phyloP scores from a whole-genome alignment of 371 early-diverging fungal genomes.

The Mucor lusitanicus region DNA sequence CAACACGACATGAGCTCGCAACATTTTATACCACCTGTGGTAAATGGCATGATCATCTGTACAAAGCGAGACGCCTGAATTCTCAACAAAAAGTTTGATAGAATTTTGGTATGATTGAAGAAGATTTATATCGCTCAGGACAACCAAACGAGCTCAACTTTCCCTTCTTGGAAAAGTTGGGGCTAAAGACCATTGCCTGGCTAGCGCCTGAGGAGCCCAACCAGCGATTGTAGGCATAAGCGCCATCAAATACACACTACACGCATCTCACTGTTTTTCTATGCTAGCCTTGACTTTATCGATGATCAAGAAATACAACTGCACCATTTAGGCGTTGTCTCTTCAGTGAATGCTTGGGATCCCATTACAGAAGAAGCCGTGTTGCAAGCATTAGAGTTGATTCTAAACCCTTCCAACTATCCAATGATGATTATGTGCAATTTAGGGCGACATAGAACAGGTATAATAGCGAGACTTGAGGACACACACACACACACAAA shows the following conservation, averaged over 20 bases:
- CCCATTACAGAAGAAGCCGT: slow-evolving; percentile 96
- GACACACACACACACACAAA: too few species aligned
- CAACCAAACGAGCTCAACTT: slow-evolving; percentile 98
- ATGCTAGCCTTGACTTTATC: slow-evolving; percentile 83
- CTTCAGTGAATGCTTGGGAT: slow-evolving; percentile 90
- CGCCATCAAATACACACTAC: background rate
- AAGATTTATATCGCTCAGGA: slow-evolving; percentile 95
- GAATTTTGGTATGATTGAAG: slow-evolving; percentile 97
- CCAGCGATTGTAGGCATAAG: slow-evolving; percentile 73
- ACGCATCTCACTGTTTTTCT: background rate
- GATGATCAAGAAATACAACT: slow-evolving; percentile 95
- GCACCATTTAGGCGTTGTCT: slow-evolving; percentile 80
- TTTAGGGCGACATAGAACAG: slow-evolving; percentile 94
- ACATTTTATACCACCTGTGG: slow-evolving; percentile 82
- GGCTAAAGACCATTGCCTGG: slow-evolving; percentile 89
- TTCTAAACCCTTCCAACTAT: slow-evolving; percentile 87
- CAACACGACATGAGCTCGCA: slow-evolving; percentile 65
- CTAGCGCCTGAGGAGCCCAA: slow-evolving; percentile 96
- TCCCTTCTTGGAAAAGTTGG: slow-evolving; percentile 94
- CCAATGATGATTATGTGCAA: slow-evolving; percentile 98
- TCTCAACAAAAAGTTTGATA: slow-evolving; percentile 19
- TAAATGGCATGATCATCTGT: slow-evolving; percentile 1
- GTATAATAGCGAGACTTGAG: slow-evolving; percentile 43
- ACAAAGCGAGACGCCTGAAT: background rate
- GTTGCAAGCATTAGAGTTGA: slow-evolving; percentile 85